phyloP scores from a whole-genome alignment of 2,329 filamentous ascomycete species.

The Aspergillus chevalieri region DNA sequence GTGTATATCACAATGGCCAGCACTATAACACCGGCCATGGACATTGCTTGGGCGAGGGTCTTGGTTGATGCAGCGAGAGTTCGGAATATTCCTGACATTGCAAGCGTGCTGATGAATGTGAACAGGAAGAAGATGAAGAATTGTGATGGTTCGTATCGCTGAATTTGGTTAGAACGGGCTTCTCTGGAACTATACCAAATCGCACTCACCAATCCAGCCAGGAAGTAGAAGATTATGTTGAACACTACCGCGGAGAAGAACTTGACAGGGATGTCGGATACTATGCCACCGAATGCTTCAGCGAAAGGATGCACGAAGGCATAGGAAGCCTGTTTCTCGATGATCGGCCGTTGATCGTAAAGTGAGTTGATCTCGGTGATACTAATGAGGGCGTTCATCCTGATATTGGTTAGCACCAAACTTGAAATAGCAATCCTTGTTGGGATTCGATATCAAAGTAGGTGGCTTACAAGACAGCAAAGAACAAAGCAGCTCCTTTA shows the following conservation, averaged over 20 bases:
- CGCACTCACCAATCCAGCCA: constrained; percentile 60
- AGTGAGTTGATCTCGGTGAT: constrained; percentile 75
- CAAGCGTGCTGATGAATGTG: constrained; percentile 53
- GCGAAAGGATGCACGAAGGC: constrained; percentile 85
- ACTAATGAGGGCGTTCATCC: constrained; percentile 53
- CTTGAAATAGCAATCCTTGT: too few species aligned
- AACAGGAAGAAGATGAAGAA: constrained; percentile 63
- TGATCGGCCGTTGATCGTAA: constrained; percentile 83
- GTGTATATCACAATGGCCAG: constrained; percentile 60
- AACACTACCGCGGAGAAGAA: constrained; percentile 66
- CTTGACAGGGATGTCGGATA: constrained; percentile 82
- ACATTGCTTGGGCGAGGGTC: constrained; percentile 59
- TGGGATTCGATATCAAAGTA: too few species aligned
- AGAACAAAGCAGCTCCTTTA: constrained; percentile 75
- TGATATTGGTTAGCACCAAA: background rate
- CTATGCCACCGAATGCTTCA: constrained; percentile 78
- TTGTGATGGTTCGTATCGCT: constrained; percentile 31
- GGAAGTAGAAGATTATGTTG: constrained; percentile 78
- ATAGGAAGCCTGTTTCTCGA: constrained; percentile 85
- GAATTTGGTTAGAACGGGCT: background rate
- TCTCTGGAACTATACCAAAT: background rate
- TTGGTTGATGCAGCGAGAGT: constrained; percentile 54
- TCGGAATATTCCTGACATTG: constrained; percentile 55
- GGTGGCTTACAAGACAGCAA: constrained; percentile 73
- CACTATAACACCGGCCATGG: constrained; percentile 48